phyloP scores from a whole-genome alignment of 176 grass and related monocot species.

The Zea mays region Zm-B73-REFERENCE-NAM-5.0 NC_050102.1:176784501-176785000 shows the following conservation, averaged over 20 bases:
- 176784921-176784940: conserved; percentile 5
- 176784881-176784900: conserved; percentile 19
- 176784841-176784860: conserved; percentile 4
- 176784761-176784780: conserved; percentile 2
- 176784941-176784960: conserved; percentile 79
- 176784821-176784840: conserved; percentile 14
- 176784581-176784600: not conserved
- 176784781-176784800: conserved; percentile 5
- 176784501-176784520: conserved; percentile 14
- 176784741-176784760: not conserved
- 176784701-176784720: not conserved
- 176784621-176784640: conserved; percentile 1
- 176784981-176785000: conserved; percentile 37
- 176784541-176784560: not conserved
- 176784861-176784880: not conserved
- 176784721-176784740: not conserved
- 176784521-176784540: not conserved
- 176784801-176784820: not conserved
- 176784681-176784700: not conserved
- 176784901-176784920: not conserved
- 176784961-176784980: conserved; percentile 69
- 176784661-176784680: not conserved
- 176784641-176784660: conserved; percentile 3
- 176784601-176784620: conserved; percentile 19
- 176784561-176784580: not conserved